These are phyloP conservation scores for Microcos paniculata DNA, from an alignment of 345 rosid species.

Conservation along the genomic window DNA sequence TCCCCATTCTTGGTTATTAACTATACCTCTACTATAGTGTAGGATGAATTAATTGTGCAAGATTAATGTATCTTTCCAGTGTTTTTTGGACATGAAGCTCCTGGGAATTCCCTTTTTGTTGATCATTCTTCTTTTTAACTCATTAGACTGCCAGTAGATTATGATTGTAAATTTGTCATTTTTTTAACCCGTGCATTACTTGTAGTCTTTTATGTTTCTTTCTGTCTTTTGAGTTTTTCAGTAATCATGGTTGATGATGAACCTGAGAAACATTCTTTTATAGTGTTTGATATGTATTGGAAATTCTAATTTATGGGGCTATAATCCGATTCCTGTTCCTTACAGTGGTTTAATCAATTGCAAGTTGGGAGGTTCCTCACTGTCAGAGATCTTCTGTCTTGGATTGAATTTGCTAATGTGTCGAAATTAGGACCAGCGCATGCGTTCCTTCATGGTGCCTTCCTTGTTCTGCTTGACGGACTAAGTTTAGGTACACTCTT, in stretches of 20 bases:
- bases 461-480: conserved; percentile 94
- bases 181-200: background rate
- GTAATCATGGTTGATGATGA: background rate
- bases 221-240: background rate
- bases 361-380: conserved; percentile 77
- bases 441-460: conserved; percentile 83
- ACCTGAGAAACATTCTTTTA: too few species aligned
- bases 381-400: conserved; percentile 90
- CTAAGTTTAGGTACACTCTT: conserved; percentile 65
- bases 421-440: conserved; percentile 55
- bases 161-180: background rate
- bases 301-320: conserved; percentile 18
- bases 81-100: background rate
- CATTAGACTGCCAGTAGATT: background rate
- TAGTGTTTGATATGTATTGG: background rate
- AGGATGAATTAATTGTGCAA: background rate
- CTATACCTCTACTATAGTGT: background rate
- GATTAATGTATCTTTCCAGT: background rate
- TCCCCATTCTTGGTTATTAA: background rate
- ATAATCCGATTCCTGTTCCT: conserved; percentile 17
- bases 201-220: background rate
- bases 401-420: conserved; percentile 68
- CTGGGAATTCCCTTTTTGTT: background rate
- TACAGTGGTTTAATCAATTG: conserved; percentile 83
- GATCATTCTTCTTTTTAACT: background rate